These are phyloP conservation scores for Thuja plicata DNA, from an alignment of 83 land plant genomes.

Conservation along the genomic window DNA sequence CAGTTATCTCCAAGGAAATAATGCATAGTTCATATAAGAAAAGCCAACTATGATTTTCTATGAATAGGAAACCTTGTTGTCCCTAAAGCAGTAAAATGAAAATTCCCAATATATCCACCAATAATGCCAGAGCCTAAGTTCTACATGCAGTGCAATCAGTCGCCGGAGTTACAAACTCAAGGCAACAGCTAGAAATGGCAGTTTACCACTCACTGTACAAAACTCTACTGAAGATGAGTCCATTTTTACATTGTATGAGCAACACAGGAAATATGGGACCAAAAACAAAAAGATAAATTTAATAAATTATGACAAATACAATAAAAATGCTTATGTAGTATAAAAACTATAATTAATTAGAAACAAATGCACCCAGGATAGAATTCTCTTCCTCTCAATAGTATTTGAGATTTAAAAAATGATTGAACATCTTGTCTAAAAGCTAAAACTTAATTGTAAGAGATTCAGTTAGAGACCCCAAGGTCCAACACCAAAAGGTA, in stretches of 20 bases:
- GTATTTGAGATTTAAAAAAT: background rate
- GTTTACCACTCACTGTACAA: background rate
- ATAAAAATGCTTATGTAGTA: background rate
- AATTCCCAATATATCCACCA: background rate
- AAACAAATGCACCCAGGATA: background rate
- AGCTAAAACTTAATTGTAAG: background rate
- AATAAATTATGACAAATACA: background rate
- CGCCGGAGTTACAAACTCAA: background rate
- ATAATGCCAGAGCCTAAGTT: background rate
- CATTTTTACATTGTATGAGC: background rate
- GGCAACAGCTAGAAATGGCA: background rate
- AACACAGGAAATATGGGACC: background rate
- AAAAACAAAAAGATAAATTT: background rate
- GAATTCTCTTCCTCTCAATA: background rate
- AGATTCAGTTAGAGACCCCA: background rate
- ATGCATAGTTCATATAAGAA: too few relatives aligned
- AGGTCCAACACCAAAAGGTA: background rate
- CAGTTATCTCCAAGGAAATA: too few relatives aligned
- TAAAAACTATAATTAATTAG: background rate
- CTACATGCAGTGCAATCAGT: background rate
- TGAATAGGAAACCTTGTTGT: background rate
- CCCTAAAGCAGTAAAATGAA: background rate
- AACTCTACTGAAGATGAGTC: background rate
- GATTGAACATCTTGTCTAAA: background rate
- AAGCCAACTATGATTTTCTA: background rate